Conservation (phyloP, 306 rosid genomes). For the Cucurbita argyrosperma region DNA sequence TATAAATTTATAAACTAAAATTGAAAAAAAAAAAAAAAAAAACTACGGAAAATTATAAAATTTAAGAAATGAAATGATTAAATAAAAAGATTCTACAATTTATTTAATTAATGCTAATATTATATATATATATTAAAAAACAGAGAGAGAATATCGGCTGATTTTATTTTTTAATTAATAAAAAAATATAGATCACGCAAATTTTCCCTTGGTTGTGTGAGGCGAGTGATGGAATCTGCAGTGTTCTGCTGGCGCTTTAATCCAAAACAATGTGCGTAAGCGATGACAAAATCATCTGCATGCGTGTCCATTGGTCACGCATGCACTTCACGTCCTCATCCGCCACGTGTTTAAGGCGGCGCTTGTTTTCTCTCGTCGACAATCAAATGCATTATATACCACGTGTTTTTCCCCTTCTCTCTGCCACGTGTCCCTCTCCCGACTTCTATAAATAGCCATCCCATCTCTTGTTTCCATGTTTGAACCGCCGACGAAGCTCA, state of each 20-base stretch:
- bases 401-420: slow-evolving; percentile 39
- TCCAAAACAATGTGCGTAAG: slow-evolving; percentile 72
- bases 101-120: not conserved
- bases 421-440: slow-evolving; percentile 29
- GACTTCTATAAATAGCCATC: slow-evolving; percentile 28
- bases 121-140: not conserved
- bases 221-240: slow-evolving; percentile 6
- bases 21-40: too few species aligned
- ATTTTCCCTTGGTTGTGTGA: not conserved
- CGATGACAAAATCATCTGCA: slow-evolving; percentile 58
- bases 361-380: not conserved
- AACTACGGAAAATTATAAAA: too few species aligned
- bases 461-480: slow-evolving; percentile 43
- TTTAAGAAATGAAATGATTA: too few species aligned
- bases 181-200: not conserved
- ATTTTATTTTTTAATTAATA: not conserved
- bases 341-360: slow-evolving; percentile 43
- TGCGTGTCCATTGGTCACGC: slow-evolving; percentile 25
- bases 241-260: slow-evolving; percentile 10
- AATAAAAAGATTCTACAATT: not conserved
- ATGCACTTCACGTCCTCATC: slow-evolving; percentile 13
- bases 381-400: slow-evolving; percentile 26
- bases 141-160: not conserved
- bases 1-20: too few species aligned
- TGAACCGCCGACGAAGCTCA: slow-evolving; percentile 45